Conservation (phyloP, 306 rosid species). For the Abrus precatorius region DNA sequence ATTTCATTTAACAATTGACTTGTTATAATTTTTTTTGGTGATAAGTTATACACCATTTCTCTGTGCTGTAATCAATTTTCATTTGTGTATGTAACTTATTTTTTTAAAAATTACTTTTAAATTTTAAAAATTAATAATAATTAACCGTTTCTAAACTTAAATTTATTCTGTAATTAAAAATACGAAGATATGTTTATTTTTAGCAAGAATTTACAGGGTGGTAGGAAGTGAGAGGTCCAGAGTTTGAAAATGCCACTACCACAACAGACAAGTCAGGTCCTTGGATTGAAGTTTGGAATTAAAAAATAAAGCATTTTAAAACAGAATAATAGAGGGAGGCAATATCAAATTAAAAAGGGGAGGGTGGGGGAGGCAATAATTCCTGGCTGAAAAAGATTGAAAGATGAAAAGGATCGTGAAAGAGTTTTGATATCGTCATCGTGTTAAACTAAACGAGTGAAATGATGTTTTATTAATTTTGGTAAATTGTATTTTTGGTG, state of each 20-base stretch:
- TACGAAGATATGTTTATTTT: not conserved
- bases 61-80: no score
- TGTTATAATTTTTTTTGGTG: no score
- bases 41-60: no score
- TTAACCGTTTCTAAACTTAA: no score
- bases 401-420: constrained; percentile 41
- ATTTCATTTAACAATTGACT: no score
- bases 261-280: constrained; percentile 39
- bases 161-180: not conserved
- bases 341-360: constrained; percentile 36
- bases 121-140: no score
- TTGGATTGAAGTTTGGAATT: constrained; percentile 7
- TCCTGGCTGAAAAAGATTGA: constrained; percentile 35
- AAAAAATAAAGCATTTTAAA: not conserved
- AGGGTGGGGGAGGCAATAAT: constrained; percentile 46
- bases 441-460: not conserved
- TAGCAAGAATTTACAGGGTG: not conserved
- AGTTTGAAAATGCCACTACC: constrained; percentile 10
- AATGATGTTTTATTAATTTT: not conserved
- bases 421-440: constrained; percentile 52
- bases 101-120: no score
- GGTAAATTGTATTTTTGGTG: no score
- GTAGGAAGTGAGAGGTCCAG: not conserved
- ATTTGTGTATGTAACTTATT: no score
- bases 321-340: not conserved